These are phyloP conservation scores for Straminergon stramineum DNA, from an alignment of 225 moss, liverwort and hornwort species.

Conservation along the genomic window DNA sequence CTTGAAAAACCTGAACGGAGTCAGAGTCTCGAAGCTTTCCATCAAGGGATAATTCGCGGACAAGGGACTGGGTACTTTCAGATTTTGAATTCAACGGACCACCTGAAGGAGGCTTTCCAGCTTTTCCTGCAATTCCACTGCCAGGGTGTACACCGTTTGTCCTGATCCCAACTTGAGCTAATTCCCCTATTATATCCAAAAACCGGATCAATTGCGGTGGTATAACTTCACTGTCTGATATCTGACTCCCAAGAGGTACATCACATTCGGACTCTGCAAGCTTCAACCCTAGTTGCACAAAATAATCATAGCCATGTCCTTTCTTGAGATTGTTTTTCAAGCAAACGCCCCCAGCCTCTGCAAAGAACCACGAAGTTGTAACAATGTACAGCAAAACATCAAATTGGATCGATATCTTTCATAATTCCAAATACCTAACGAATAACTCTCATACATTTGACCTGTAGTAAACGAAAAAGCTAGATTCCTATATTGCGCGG, in stretches of 20 bases:
- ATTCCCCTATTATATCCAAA: constrained; percentile 82
- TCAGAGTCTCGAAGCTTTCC: constrained; percentile 76
- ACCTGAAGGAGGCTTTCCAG: constrained; percentile 40
- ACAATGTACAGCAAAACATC: background rate
- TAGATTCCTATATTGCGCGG: background rate
- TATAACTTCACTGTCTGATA: constrained; percentile 24
- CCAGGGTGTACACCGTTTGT: constrained; percentile 35
- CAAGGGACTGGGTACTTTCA: constrained; percentile 29
- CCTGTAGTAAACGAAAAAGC: background rate
- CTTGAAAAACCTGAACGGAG: constrained; percentile 79
- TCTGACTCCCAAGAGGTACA: constrained; percentile 4
- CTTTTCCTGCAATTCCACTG: constrained; percentile 44
- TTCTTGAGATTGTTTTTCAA: constrained; percentile 74
- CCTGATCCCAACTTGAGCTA: constrained; percentile 72
- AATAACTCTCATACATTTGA: background rate
- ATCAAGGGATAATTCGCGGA: constrained; percentile 49
- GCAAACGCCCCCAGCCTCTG: constrained; percentile 65
- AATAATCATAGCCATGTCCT: constrained; percentile 62
- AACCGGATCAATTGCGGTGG: constrained; percentile 62
- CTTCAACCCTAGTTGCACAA: constrained; percentile 72
- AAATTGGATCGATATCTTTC: background rate
- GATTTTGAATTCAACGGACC: constrained; percentile 32
- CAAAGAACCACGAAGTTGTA: constrained; percentile 8
- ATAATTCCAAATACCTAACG: background rate
- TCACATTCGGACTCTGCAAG: constrained; percentile 27